Evolutionary conservation across 1,139 yeast genomes (phyloP).

Genomic region (Hanseniaspora gamundiae): DNA sequence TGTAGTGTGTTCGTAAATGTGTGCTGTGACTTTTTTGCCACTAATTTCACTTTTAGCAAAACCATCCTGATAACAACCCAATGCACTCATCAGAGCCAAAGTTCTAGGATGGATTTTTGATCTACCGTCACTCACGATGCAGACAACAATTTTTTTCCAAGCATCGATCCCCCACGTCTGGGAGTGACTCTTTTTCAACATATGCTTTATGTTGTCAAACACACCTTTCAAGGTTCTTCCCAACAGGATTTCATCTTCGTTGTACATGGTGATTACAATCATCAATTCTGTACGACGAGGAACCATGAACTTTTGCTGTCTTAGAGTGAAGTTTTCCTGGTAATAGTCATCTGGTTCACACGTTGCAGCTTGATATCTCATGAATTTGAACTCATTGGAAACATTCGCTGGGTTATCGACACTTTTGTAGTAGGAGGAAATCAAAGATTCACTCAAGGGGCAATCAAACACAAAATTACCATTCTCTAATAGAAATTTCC

Average conservation of each 20-base stretch:
- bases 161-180: slow-evolving; percentile 75
- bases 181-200: slow-evolving; percentile 56
- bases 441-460: slow-evolving; percentile 45
- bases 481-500: slow-evolving; percentile 27
- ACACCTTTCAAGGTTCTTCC: slow-evolving; percentile 90
- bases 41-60: slow-evolving; percentile 85
- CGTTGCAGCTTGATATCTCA: slow-evolving; percentile 80
- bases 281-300: slow-evolving; percentile 82
- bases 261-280: slow-evolving; percentile 85
- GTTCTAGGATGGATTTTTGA: slow-evolving; percentile 79
- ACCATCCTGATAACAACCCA: slow-evolving; percentile 94
- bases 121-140: slow-evolving; percentile 88
- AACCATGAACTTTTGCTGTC: slow-evolving; percentile 52
- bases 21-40: slow-evolving; percentile 78
- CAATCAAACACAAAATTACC: slow-evolving; percentile 60
- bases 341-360: slow-evolving; percentile 73
- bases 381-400: slow-evolving; percentile 62
- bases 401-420: slow-evolving; percentile 32
- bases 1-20: slow-evolving; percentile 78
- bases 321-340: slow-evolving; percentile 60
- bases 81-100: slow-evolving; percentile 72
- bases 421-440: slow-evolving; percentile 33
- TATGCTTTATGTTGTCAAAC: slow-evolving; percentile 79
- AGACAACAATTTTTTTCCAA: slow-evolving; percentile 89
- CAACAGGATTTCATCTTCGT: slow-evolving; percentile 77